phyloP scores from a whole-genome alignment of 305 asterid species.

The Andrographis paniculata region DNA sequence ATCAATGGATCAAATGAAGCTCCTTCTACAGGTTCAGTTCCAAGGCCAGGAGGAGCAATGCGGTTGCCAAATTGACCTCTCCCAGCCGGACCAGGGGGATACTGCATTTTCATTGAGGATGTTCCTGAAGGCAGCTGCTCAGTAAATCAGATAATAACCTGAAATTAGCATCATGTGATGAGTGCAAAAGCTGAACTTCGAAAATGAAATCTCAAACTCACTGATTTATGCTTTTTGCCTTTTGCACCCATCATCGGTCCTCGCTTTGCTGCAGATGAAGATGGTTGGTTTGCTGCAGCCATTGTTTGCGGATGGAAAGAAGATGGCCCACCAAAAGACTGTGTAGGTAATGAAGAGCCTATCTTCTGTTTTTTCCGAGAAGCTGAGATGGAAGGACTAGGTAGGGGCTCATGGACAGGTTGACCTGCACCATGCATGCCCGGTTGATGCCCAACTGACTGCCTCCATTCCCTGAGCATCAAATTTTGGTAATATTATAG shows the following conservation, averaged over 20 bases:
- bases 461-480: conserved; percentile 85
- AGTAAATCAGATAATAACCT: conserved; percentile 15
- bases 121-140: conserved; percentile 46
- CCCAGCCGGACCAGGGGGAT: conserved; percentile 59
- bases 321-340: conserved; percentile 45
- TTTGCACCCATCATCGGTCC: conserved; percentile 44
- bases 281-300: conserved; percentile 42
- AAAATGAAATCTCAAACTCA: conserved; percentile 26
- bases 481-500: conserved; percentile 12
- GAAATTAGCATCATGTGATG: conserved; percentile 13
- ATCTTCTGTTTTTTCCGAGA: conserved; percentile 45
- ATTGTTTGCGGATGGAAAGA: conserved; percentile 37
- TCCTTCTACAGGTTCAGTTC: conserved; percentile 47
- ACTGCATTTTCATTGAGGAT: conserved; percentile 59
- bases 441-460: too few relatives aligned
- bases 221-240: conserved; percentile 57
- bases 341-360: conserved; percentile 38
- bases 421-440: conserved; percentile 34
- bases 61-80: conserved; percentile 72
- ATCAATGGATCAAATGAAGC: conserved; percentile 45
- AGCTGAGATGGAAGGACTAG: conserved; percentile 44
- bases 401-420: conserved; percentile 33
- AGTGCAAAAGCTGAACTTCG: conserved; percentile 8
- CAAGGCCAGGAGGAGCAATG: conserved; percentile 43
- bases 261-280: conserved; percentile 50